Evolutionary conservation across 1,139 yeast genomes (phyloP), one percentile per base, ranked within the genome.

Genomic region (Petasospora rhodanensis): DNA sequence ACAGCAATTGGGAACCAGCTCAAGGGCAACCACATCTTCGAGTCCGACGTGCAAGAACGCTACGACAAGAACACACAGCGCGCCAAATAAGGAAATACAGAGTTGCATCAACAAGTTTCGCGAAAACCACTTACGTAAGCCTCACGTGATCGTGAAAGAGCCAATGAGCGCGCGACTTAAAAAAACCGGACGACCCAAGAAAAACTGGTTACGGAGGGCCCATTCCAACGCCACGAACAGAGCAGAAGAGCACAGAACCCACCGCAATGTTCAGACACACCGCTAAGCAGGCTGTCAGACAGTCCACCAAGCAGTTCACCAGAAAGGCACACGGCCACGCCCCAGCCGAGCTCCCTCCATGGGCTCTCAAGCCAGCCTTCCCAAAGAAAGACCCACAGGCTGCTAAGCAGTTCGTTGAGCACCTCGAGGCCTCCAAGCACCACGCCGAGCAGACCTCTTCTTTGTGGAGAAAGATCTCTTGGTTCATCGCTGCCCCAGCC

Each of bases 381-480:
- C 48, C 54, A 40, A 49, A 50, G 43, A 59, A 73, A 40, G 64
- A 74, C 52, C 53, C 66, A 32, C 71, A 63, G 38, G 76, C 76
- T 50, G 84, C 76, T 41, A 61, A 67, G 50, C 76, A 68, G 22
- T 78, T 66, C 62, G 61, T 59, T 48, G 62, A 67, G 40, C 55
- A 58, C 31, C 37, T 64, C 35, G 64, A 75, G 51, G 86, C 80
- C 52, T 75, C 85, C 55, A 70, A 68, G 52, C 79, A 79, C 56
- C 97, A 91, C 66, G 87, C 95, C 38, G 70, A 63, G 46, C 71
- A 74, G 46, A 79, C 95, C 47, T 73, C 94, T 47, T 64, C 66
- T 35, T 68, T 80, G 53, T 91, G 98, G 98, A 79, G 75, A 64
- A 87, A 81, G 64, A 73, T 89, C 63, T 76, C 95, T 34, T 68